Percentiles rank a stretch among this genome's conserved stretches.
These are phyloP conservation scores for Cystobasidium sp. DNA, from an alignment of 1,284 basidiomycete genomes.

Conservation along the genomic window DNA sequence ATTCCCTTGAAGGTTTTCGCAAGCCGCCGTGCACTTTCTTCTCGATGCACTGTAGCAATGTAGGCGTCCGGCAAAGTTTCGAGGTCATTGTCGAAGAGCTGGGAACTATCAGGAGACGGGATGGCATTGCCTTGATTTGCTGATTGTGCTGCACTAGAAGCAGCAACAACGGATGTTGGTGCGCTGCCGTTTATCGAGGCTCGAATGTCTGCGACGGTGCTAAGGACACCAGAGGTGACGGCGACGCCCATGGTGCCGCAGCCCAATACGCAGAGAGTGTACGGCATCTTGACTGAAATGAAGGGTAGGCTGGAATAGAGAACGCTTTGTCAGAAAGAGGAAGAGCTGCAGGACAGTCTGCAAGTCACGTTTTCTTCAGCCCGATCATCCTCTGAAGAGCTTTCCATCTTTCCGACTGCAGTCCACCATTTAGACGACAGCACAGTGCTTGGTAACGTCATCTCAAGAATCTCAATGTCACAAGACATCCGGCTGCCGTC, in stretches of 20 bases:
- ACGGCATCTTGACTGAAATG: constrained; percentile 48
- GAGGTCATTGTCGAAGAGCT: constrained; percentile 31
- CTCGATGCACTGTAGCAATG: constrained; percentile 83
- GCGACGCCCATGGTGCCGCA: constrained; percentile 99
- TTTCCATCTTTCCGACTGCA: not conserved
- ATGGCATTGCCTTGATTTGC: constrained; percentile 9
- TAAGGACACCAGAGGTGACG: constrained; percentile 85
- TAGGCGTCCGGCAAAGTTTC: constrained; percentile 75
- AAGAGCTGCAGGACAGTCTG: not conserved
- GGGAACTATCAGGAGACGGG: constrained; percentile 27
- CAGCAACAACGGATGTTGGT: constrained; percentile 11
- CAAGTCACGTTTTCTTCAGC: constrained; percentile 31
- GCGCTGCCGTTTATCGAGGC: constrained; percentile 52
- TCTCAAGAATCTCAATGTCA: not conserved
- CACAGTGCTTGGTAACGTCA: too few species aligned
- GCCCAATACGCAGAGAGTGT: constrained; percentile 63
- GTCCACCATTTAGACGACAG: too few species aligned
- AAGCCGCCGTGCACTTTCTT: constrained; percentile 76
- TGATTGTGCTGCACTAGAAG: constrained; percentile 19
- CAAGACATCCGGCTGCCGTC: not conserved
- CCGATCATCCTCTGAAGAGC: constrained; percentile 3
- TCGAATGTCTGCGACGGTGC: constrained; percentile 51
- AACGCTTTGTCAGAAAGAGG: not conserved
- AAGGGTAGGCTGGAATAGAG: not conserved
- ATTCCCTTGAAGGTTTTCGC: constrained; percentile 67